These are phyloP conservation scores for Microdochium nivale DNA, from an alignment of 2,329 filamentous ascomycete genomes.

Conservation along the genomic window DNA sequence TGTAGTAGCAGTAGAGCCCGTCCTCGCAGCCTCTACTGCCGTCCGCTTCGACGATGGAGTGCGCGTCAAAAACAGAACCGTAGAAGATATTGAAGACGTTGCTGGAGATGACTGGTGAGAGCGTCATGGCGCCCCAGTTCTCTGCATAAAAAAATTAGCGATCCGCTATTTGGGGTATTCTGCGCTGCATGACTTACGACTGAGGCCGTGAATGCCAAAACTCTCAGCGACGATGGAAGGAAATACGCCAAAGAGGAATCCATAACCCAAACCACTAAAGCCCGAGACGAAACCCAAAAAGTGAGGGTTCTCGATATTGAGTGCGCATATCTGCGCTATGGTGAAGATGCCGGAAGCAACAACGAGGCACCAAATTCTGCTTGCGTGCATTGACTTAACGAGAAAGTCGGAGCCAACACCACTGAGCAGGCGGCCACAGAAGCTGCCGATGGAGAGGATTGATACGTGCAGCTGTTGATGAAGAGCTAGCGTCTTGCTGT, in stretches of 20 bases:
- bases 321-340: conserved; percentile 67
- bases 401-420: conserved; percentile 88
- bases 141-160: conserved; percentile 24
- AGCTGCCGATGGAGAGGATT: conserved; percentile 83
- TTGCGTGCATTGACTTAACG: conserved; percentile 70
- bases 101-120: conserved; percentile 78
- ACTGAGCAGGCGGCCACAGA: conserved; percentile 69
- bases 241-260: conserved; percentile 88
- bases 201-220: conserved; percentile 78
- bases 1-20: conserved; percentile 71
- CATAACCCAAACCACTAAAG: conserved; percentile 82
- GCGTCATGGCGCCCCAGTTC: conserved; percentile 94
- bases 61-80: conserved; percentile 71
- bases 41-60: conserved; percentile 59
- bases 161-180: neutral
- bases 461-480: conserved; percentile 89
- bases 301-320: conserved; percentile 69
- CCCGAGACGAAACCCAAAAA: conserved; percentile 70
- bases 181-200: conserved; percentile 34
- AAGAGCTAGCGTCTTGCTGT: conserved; percentile 66
- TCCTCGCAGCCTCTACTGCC: conserved; percentile 69
- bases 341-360: conserved; percentile 71
- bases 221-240: conserved; percentile 83
- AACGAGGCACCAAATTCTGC: conserved; percentile 85
- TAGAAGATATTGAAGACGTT: conserved; percentile 93